Evolutionary conservation across 163 green algal genomes (phyloP).

Genomic region (Chloroidium sp.): DNA sequence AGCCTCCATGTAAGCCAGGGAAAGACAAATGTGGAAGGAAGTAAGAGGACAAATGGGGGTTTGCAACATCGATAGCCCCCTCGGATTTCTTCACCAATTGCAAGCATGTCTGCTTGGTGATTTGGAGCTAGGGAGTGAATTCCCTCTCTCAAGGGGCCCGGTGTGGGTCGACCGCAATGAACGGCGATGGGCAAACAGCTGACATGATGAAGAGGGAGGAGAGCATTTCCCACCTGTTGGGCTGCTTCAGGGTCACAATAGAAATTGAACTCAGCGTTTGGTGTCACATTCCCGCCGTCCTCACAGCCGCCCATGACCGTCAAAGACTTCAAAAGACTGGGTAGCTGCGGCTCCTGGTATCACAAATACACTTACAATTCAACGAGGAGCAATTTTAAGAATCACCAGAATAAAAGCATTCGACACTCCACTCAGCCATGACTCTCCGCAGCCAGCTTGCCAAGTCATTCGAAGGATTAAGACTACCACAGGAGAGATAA

Average conservation of each 20-base stretch:
- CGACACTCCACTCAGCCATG: no score
- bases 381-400: no score
- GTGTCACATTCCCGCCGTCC: constrained; percentile 17
- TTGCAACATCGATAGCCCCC: no score
- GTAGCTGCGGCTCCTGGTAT: neutral
- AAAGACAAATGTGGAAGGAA: no score
- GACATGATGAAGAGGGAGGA: neutral
- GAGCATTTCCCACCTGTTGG: constrained; percentile 13
- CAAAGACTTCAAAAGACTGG: constrained; percentile 7
- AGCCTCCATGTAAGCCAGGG: no score
- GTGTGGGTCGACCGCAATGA: neutral
- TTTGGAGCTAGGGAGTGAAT: neutral
- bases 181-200: neutral
- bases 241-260: constrained; percentile 24
- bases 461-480: no score
- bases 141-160: neutral
- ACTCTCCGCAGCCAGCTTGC: no score
- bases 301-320: constrained; percentile 23
- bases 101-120: neutral
- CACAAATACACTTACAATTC: no score
- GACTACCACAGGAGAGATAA: no score
- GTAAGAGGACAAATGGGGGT: no score
- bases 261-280: constrained; percentile 27
- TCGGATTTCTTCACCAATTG: neutral
- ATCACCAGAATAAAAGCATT: no score